Evolutionary conservation across 2,329 filamentous ascomycete species (phyloP).

Genomic region (Fusarium falciforme): DNA sequence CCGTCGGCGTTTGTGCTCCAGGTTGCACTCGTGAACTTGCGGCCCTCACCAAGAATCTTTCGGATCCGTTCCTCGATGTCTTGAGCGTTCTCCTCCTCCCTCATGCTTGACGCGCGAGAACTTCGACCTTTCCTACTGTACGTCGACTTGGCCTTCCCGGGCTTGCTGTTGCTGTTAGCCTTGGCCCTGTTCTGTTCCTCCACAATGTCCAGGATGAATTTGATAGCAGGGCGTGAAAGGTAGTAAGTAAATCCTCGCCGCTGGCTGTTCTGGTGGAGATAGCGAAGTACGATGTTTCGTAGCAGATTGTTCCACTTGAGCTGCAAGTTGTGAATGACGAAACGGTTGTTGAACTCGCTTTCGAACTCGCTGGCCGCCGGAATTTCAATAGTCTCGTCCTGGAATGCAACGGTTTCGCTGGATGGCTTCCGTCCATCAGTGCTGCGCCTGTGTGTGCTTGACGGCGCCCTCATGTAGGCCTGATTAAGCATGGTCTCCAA

Average conservation of each 20-base stretch:
- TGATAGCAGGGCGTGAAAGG: slow-evolving; percentile 92
- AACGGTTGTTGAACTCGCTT: slow-evolving; percentile 97
- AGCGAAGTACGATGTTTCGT: slow-evolving; percentile 94
- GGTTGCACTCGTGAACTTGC: slow-evolving; percentile 73
- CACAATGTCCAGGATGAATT: slow-evolving; percentile 97
- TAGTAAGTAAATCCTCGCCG: slow-evolving; percentile 97
- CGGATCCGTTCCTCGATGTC: slow-evolving; percentile 88
- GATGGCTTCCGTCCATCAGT: slow-evolving; percentile 46
- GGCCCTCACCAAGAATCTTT: slow-evolving; percentile 85
- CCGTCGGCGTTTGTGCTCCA: slow-evolving; percentile 49
- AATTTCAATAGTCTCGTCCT: slow-evolving; percentile 72
- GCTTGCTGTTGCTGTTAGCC: slow-evolving; percentile 45
- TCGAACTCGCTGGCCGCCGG: slow-evolving; percentile 83
- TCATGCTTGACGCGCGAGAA: slow-evolving; percentile 53
- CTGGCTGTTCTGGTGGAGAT: slow-evolving; percentile 97
- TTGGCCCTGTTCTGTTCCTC: slow-evolving; percentile 89
- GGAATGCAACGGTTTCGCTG: slow-evolving; percentile 59
- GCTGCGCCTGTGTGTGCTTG: slow-evolving; percentile 43
- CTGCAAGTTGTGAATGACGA: slow-evolving; percentile 97
- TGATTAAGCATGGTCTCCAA: slow-evolving; percentile 68
- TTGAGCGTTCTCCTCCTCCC: slow-evolving; percentile 68
- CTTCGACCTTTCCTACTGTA: slow-evolving; percentile 45
- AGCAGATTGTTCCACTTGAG: slow-evolving; percentile 98
- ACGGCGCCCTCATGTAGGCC: slow-evolving; percentile 54
- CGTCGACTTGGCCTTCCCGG: slow-evolving; percentile 45